Evolutionary conservation across 805 yeast species (phyloP), one percentile per base, ranked within the genome.

Genomic region (Sugiyamaella americana): DNA sequence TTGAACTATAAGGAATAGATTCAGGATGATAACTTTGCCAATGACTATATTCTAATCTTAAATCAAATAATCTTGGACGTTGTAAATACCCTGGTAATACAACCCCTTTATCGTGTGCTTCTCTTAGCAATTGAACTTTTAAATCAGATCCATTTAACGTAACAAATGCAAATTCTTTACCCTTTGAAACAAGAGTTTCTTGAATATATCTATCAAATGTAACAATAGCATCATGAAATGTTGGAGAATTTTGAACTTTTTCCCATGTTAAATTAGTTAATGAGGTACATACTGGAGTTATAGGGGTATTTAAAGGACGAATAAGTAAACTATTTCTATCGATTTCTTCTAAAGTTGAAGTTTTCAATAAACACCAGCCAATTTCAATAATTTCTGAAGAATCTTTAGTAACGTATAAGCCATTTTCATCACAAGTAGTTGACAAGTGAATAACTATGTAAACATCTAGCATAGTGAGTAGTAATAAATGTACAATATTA

Each of bases 101-200:
- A 48, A 84, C 80, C 8, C 78, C 74, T 60, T 83, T 79, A 59
- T 86, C 95, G 36, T 87, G 71, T 5, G 95, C 86, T 61, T 87
- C 95, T 41, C 94, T 73, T 10, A 84, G 83, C 30, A 89, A 66
- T 58, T 82, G 83, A 41, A 89, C 89, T 50, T 88, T 73, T 41
- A 88, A 67, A 57, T 82, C 82, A 82, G 83, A 80, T 8, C 82
- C 72, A 58, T 79, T 78, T 51, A 78, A 69, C 0, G 87, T 74
- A 41, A 87, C 80, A 54, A 87, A 77, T 2, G 80, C 70, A 60
- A 85, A 82, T 35, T 79, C 80, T 41, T 64, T 61, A 34, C 69
- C 62, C 26, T 69, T 55, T 10, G 72, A 61, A 26, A 76, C 59
- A 23, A 63, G 23, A 40, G 67, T 60, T 39, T 70, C 69, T 48